Evolutionary conservation across 2,329 filamentous ascomycete species (phyloP).

Genomic region (Biscogniauxia sp.): DNA sequence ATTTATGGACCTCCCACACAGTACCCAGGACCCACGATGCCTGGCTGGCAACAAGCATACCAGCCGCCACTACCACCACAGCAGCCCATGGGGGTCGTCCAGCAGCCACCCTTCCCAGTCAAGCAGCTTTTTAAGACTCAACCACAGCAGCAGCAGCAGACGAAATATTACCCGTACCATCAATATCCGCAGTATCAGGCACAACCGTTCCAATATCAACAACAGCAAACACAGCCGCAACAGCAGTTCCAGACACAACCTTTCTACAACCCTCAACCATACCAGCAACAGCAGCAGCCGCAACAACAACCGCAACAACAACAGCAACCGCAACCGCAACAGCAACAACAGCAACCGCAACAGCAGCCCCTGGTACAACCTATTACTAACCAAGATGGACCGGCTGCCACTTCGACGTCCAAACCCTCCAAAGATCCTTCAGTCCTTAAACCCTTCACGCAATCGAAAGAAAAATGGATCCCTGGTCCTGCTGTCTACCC

Average conservation of each 20-base stretch:
- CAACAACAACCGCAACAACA: constrained; percentile 3
- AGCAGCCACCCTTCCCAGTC: background rate
- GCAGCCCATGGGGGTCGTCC: too few relatives aligned
- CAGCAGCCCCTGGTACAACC: background rate
- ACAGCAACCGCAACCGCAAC: background rate
- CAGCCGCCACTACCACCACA: too few relatives aligned
- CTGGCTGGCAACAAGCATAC: too few relatives aligned
- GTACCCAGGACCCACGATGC: too few relatives aligned
- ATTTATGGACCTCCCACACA: too few relatives aligned
- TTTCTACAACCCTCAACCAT: constrained; percentile 1
- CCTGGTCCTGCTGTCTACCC: constrained; percentile 34
- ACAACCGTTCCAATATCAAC: too few relatives aligned
- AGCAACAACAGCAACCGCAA: background rate
- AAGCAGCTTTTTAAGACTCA: background rate
- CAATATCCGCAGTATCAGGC: too few relatives aligned
- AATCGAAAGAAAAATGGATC: constrained; percentile 22
- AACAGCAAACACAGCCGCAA: background rate
- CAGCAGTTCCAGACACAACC: background rate
- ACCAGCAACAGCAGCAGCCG: constrained; percentile 3
- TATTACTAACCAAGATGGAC: background rate
- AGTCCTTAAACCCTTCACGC: constrained; percentile 17
- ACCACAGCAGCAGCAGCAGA: constrained; percentile 7
- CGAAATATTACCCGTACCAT: too few relatives aligned
- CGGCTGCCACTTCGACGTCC: too few relatives aligned
- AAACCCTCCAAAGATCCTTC: background rate